These are phyloP conservation scores for Agaricus sinodeliciosus DNA, from an alignment of 768 basidiomycete genomes.

Conservation along the genomic window DNA sequence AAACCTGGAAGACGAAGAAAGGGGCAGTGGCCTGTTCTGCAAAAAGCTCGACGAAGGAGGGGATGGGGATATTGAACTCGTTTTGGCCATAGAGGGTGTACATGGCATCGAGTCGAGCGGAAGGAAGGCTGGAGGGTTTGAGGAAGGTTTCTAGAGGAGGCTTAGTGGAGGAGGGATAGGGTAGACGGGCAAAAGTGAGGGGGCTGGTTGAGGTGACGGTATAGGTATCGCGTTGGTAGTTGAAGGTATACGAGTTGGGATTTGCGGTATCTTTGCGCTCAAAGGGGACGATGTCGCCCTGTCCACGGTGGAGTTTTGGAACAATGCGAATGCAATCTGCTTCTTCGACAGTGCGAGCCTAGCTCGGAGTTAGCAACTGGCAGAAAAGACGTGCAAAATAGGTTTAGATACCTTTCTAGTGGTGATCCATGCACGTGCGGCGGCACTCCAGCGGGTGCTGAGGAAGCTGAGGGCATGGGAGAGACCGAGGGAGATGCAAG, in stretches of 20 bases:
- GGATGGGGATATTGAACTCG: conserved; percentile 96
- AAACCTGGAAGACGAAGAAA: conserved; percentile 98
- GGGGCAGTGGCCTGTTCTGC: conserved; percentile 96
- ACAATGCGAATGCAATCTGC: conserved; percentile 81
- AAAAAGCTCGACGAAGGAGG: conserved; percentile 88
- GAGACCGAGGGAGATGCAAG: conserved; percentile 76
- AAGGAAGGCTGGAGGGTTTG: conserved; percentile 47
- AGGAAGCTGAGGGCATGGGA: conserved; percentile 92
- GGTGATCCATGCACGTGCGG: conserved; percentile 73
- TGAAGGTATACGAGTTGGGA: conserved; percentile 72
- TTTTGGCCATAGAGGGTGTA: conserved; percentile 80
- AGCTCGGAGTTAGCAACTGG: conserved; percentile 12
- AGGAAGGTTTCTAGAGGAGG: conserved; percentile 68
- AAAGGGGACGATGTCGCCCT: conserved; percentile 83
- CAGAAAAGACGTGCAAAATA: not conserved
- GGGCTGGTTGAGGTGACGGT: conserved; percentile 53
- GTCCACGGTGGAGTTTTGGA: conserved; percentile 75
- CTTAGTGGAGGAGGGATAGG: conserved; percentile 75
- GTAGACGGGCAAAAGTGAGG: conserved; percentile 66
- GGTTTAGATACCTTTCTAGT: conserved; percentile 52
- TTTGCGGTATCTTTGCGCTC: conserved; percentile 54
- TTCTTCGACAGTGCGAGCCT: conserved; percentile 59
- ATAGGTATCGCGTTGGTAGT: conserved; percentile 93
- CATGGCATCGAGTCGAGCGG: conserved; percentile 42
- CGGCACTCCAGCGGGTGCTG: conserved; percentile 83